Percentiles rank a stretch among this genome's conserved stretches.
Conservation (phyloP, 108 stramenopile genomes). For the Bacterosira constricta region DNA sequence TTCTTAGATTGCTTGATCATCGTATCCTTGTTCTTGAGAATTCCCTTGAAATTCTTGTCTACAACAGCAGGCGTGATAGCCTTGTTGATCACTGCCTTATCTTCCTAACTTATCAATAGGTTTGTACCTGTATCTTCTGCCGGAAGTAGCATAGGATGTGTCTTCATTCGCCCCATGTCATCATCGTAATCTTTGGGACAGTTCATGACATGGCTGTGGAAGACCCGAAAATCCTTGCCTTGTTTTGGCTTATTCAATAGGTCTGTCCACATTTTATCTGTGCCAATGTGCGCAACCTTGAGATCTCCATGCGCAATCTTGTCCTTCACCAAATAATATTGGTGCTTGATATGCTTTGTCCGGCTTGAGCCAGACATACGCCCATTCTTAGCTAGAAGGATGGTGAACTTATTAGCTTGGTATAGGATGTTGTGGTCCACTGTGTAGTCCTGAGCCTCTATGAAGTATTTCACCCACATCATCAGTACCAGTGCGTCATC, state of each 20-base stretch:
- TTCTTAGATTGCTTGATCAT: conserved; percentile 7
- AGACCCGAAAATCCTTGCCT: neutral
- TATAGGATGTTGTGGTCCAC: no score
- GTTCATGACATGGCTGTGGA: neutral
- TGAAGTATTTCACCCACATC: conserved; percentile 16
- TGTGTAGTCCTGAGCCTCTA: conserved; percentile 17
- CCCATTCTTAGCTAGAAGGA: conserved; percentile 5
- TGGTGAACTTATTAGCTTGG: no score
- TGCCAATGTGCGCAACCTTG: neutral
- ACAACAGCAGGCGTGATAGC: no score
- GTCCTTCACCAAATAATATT: no score
- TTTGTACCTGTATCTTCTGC: conserved; percentile 6
- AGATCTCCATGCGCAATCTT: neutral
- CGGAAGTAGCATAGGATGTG: neutral
- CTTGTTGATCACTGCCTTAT: no score
- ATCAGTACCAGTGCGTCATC: conserved; percentile 8
- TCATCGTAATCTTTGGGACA: neutral
- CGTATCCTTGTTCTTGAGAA: neutral
- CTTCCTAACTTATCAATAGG: no score
- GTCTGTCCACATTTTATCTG: neutral
- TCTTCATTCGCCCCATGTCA: neutral
- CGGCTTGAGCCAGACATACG: neutral
- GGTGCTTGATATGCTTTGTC: conserved; percentile 18
- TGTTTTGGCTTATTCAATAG: neutral
- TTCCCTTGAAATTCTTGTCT: neutral